A percentile compares a stretch with the other conserved stretches of the same genome.
phyloP scores from a whole-genome alignment of 1,139 yeast genomes.

The Yamadazyma atlantica region DNA sequence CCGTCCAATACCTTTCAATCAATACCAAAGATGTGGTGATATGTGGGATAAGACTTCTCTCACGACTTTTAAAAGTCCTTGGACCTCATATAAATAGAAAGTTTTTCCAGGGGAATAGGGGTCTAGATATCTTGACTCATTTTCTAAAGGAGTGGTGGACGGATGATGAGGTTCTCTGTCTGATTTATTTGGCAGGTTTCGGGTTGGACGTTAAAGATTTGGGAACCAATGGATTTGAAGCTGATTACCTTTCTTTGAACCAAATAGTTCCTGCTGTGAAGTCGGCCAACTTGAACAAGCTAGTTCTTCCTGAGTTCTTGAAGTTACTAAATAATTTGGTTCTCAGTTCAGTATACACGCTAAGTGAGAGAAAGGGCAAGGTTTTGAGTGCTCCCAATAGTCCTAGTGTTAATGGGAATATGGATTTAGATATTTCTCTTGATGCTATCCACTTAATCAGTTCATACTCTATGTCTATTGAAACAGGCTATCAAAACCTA shows the following conservation, averaged over 20 bases:
- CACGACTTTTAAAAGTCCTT: slow-evolving; percentile 46
- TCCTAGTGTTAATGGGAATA: slow-evolving; percentile 20
- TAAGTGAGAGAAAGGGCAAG: slow-evolving; percentile 35
- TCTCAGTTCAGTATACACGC: slow-evolving; percentile 31
- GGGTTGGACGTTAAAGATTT: slow-evolving; percentile 26
- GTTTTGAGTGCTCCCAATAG: slow-evolving; percentile 40
- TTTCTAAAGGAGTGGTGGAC: slow-evolving; percentile 48
- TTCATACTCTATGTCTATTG: slow-evolving; percentile 31
- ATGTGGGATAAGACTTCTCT: slow-evolving; percentile 49
- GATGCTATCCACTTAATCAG: slow-evolving; percentile 38
- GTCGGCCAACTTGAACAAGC: slow-evolving; percentile 14
- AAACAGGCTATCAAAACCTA: slow-evolving; percentile 27
- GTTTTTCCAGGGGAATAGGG: slow-evolving; percentile 54
- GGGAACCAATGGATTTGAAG: slow-evolving; percentile 4
- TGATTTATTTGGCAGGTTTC: slow-evolving; percentile 41
- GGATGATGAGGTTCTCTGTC: slow-evolving; percentile 33
- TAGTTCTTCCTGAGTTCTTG: slow-evolving; percentile 42
- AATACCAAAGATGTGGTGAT: slow-evolving; percentile 38
- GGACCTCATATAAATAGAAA: slow-evolving; percentile 48
- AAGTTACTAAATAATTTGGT: slow-evolving; percentile 41
- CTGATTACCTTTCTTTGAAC: slow-evolving; percentile 9
- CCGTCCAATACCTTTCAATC: slow-evolving; percentile 5
- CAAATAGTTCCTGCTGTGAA: slow-evolving; percentile 8
- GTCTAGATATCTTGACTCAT: slow-evolving; percentile 52
- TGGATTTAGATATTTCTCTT: slow-evolving; percentile 25